Evolutionary conservation across 345 rosid species (phyloP).

Genomic region (Syzygium jambos): DNA sequence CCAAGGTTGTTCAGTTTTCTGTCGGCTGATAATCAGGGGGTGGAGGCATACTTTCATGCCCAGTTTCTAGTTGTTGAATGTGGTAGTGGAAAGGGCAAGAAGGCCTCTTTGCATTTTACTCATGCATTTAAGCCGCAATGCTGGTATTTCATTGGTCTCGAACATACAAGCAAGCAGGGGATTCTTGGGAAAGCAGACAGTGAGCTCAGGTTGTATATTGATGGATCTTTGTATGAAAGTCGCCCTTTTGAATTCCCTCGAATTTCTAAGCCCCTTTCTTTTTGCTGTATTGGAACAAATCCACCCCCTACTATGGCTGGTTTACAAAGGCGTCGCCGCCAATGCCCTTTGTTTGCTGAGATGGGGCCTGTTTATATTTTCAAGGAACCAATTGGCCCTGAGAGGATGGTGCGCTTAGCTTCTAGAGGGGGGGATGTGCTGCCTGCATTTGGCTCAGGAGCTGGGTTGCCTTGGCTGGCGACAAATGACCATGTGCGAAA

Average conservation of each 20-base stretch:
- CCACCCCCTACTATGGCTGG: slow-evolving; percentile 99
- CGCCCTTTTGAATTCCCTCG: slow-evolving; percentile 96
- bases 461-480: slow-evolving; percentile 97
- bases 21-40: slow-evolving; percentile 93
- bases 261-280: slow-evolving; percentile 88
- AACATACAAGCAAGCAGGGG: slow-evolving; percentile 82
- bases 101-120: slow-evolving; percentile 95
- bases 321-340: slow-evolving; percentile 97
- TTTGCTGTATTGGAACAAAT: slow-evolving; percentile 98
- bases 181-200: slow-evolving; percentile 91
- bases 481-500: slow-evolving; percentile 50
- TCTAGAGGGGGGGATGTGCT: slow-evolving; percentile 92
- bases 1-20: slow-evolving; percentile 96
- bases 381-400: slow-evolving; percentile 93
- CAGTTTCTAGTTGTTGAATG: slow-evolving; percentile 98
- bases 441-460: slow-evolving; percentile 87
- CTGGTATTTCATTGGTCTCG: slow-evolving; percentile 96
- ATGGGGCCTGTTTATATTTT: slow-evolving; percentile 97
- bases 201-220: slow-evolving; percentile 84
- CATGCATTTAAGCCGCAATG: slow-evolving; percentile 99
- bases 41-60: slow-evolving; percentile 97
- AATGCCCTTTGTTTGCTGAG: slow-evolving; percentile 98
- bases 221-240: slow-evolving; percentile 88
- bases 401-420: slow-evolving; percentile 86
- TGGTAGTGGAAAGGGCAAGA: slow-evolving; percentile 87